phyloP scores from a whole-genome alignment of 192 early-diverging fungal species.

The Chytriomyces sp. region DNA sequence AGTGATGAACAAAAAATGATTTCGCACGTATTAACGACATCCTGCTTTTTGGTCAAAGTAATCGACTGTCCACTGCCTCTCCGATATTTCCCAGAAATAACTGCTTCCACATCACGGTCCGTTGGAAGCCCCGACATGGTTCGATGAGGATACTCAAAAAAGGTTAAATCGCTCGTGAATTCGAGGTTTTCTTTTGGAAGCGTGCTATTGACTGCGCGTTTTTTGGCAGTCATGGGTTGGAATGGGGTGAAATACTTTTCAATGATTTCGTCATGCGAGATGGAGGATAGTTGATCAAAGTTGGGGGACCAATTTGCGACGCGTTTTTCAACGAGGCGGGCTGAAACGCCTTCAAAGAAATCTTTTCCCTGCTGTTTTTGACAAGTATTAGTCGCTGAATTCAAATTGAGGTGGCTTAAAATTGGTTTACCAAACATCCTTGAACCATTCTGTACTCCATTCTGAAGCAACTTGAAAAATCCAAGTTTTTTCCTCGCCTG shows the following conservation, averaged over 20 bases:
- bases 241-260: constrained; percentile 37
- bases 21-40: constrained; percentile 35
- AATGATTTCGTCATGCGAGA: constrained; percentile 34
- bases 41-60: constrained; percentile 17
- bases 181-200: constrained; percentile 22
- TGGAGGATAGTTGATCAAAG: constrained; percentile 33
- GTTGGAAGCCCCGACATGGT: constrained; percentile 58
- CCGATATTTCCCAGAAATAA: constrained; percentile 19
- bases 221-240: background rate
- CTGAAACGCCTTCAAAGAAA: constrained; percentile 88
- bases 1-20: constrained; percentile 1
- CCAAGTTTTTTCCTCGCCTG: constrained; percentile 67
- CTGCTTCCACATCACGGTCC: constrained; percentile 46
- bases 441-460: constrained; percentile 86
- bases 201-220: constrained; percentile 5
- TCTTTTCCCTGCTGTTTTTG: constrained; percentile 65
- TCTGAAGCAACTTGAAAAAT: constrained; percentile 80
- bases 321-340: constrained; percentile 74
- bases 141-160: constrained; percentile 59
- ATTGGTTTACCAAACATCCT: constrained; percentile 62
- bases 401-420: background rate
- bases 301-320: constrained; percentile 78
- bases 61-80: constrained; percentile 14
- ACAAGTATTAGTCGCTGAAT: background rate
- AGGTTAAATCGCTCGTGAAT: constrained; percentile 46